A percentile compares a stretch with the other conserved stretches of the same genome.
phyloP scores from a whole-genome alignment of 805 yeast species.

The Zygotorulaspora danielsina region DNA sequence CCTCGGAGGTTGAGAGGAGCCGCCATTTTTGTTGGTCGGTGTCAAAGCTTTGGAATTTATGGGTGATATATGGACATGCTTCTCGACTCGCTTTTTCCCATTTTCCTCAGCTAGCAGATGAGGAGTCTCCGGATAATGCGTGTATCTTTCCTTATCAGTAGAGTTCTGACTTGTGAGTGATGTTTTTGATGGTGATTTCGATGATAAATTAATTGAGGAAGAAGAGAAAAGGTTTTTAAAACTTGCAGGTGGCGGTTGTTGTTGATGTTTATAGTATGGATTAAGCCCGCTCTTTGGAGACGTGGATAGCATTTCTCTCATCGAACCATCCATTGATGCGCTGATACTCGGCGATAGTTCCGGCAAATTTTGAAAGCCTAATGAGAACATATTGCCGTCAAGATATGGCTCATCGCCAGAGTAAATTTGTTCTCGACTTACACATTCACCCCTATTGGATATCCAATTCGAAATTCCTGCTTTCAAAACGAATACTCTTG shows the following conservation, averaged over 20 bases:
- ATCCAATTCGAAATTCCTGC: slow-evolving; percentile 30
- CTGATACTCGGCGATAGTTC: slow-evolving; percentile 17
- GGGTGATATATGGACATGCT: slow-evolving; percentile 6
- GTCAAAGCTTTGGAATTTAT: slow-evolving; percentile 6
- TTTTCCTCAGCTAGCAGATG: slow-evolving; percentile 10
- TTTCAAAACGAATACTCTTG: slow-evolving; percentile 21
- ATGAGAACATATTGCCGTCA: slow-evolving; percentile 24
- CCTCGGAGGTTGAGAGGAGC: slow-evolving; percentile 6
- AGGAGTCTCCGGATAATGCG: slow-evolving; percentile 32
- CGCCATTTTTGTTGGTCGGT: neutral
- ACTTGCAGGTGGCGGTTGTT: slow-evolving; percentile 21
- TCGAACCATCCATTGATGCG: slow-evolving; percentile 20
- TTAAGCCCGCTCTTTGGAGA: slow-evolving; percentile 9
- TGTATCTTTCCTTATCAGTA: slow-evolving; percentile 2
- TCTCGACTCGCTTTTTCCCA: slow-evolving; percentile 4
- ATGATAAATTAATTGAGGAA: slow-evolving; percentile 10
- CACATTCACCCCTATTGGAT: slow-evolving; percentile 15
- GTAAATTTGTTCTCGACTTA: slow-evolving; percentile 3
- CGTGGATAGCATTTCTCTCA: slow-evolving; percentile 25
- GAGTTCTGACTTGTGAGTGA: slow-evolving; percentile 8
- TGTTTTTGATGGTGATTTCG: slow-evolving; percentile 6
- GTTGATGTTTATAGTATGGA: slow-evolving; percentile 13
- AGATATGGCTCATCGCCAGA: slow-evolving; percentile 20
- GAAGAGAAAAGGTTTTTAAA: slow-evolving; percentile 17
- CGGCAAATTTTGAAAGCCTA: slow-evolving; percentile 23